These are phyloP conservation scores for Biscogniauxia mediterranea DNA, from an alignment of 2,329 filamentous ascomycete genomes.

Conservation along the genomic window DNA sequence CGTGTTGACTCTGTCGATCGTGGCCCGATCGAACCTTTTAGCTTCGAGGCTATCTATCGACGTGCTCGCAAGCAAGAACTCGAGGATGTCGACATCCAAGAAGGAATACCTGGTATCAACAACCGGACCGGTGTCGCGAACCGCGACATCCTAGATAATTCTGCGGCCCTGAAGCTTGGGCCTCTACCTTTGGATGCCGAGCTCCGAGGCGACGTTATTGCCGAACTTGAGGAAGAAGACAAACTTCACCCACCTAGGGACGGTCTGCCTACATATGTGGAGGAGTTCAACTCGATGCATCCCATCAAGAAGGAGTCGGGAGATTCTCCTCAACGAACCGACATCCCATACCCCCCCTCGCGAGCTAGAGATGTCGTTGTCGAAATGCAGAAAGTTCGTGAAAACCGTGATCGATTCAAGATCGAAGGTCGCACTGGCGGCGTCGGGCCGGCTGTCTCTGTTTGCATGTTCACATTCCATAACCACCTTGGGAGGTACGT, in stretches of 20 bases:
- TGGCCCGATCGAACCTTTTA: conserved; percentile 63
- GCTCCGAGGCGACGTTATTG: conserved; percentile 79
- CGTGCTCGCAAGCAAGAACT: conserved; percentile 60
- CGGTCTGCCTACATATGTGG: conserved; percentile 72
- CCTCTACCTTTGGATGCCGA: conserved; percentile 81
- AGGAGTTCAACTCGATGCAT: conserved; percentile 78
- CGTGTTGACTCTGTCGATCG: conserved; percentile 57
- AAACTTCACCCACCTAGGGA: conserved; percentile 67
- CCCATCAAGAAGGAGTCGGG: conserved; percentile 87
- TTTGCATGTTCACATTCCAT: conserved; percentile 98
- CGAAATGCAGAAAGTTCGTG: conserved; percentile 90
- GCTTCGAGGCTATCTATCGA: conserved; percentile 59
- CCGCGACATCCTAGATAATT: conserved; percentile 57
- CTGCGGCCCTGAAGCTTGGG: conserved; percentile 68
- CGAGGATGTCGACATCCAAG: conserved; percentile 61
- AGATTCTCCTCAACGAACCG: conserved; percentile 74
- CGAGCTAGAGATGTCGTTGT: conserved; percentile 87
- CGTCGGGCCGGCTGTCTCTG: conserved; percentile 77
- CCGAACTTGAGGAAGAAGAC: conserved; percentile 84
- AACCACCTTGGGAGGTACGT: conserved; percentile 86
- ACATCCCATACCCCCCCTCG: conserved; percentile 84
- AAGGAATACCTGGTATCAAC: conserved; percentile 58
- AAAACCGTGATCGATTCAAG: conserved; percentile 87
- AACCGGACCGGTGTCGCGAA: conserved; percentile 61
- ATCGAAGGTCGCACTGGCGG: conserved; percentile 84